Base-by-base conservation (phyloP, 164 flowering plant species). In the Malania oleifera region DNA sequence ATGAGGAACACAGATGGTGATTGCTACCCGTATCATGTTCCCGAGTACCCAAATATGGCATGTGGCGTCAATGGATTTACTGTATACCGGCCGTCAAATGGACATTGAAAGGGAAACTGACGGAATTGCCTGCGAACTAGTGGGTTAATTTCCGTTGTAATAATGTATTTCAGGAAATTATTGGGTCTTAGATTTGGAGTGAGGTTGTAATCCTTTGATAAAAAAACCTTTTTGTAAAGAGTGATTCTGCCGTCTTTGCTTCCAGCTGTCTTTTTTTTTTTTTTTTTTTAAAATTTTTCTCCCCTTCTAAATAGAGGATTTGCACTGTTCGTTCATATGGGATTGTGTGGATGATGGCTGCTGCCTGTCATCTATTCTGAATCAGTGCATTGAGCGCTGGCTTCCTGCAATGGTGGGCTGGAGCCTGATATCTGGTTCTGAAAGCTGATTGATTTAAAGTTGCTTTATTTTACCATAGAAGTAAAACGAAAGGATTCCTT, bases 61-160 rank as follows among this genome's bases (percentile, higher is more conserved):
- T 58, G 74, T 27, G 80, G 85, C 29, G 68, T 80, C n/a, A 86
- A 80, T 55, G 85, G 93, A 31, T 89, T 82, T 52, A 34, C 80
- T 1, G 44, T 77, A 51, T 90, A 72, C 78, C 71, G 87, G 66
- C 95, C 97, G 40, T 76, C 86, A 49, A 80, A 76, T 68, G 84
- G 91, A 17, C 85, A 70, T 28, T 85, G 76, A 76, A 37, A 14
- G 57, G 49, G 19, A 24, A 41, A 18, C 27, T 34, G 20, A 54
- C 23, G 64, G 56, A 50, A 23, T 26, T 15, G 26, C 61, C 61
- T 49, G 54, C 61, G 48, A 60, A 51, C 34, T 25, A 28, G 43
- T 28, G 54, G 61, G 46, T 31, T 12, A 0, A 8, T 56, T 19
- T 49, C 63, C 59, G 18, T 66, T 50, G 59, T 74, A 78, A 78